Evolutionary conservation across 306 rosid genomes (phyloP).

Genomic region (Citrullus amarus): DNA sequence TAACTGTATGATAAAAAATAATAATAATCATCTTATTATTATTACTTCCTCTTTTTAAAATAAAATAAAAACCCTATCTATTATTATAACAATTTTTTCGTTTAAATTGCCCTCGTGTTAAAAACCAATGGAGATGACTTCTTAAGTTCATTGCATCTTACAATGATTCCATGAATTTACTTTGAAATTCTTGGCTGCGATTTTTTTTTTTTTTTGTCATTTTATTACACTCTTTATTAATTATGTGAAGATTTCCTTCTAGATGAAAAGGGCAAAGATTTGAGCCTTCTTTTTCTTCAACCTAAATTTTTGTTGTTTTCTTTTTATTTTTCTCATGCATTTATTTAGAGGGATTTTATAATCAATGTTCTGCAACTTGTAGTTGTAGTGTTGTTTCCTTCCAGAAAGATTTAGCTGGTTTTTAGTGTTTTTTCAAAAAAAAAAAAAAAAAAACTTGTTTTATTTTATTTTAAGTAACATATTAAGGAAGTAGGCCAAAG

Average conservation of each 20-base stretch:
- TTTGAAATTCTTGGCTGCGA: neutral
- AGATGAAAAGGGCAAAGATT: neutral
- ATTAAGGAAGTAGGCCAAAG: no score
- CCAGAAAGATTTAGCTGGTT: neutral
- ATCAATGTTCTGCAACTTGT: neutral
- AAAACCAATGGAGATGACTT: neutral
- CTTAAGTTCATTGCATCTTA: slow-evolving; percentile 3
- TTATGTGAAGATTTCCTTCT: neutral
- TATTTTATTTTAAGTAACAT: neutral
- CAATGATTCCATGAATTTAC: neutral
- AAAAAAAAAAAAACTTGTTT: neutral
- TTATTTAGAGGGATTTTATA: neutral
- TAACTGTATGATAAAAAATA: neutral
- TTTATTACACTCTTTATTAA: neutral
- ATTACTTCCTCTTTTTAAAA: neutral
- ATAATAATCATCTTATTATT: no score
- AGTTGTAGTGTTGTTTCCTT: neutral
- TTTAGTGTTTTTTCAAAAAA: no score
- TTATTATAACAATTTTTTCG: neutral
- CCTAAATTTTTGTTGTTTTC: neutral
- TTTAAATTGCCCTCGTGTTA: slow-evolving; percentile 8
- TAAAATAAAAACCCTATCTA: neutral
- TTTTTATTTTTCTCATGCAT: neutral
- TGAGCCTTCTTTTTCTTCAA: neutral
- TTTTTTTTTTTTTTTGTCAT: neutral